Percentiles rank a stretch among this genome's conserved stretches.
These are phyloP conservation scores for Saccharomyces mikatae DNA, from an alignment of 805 yeast genomes.

Conservation along the genomic window DNA sequence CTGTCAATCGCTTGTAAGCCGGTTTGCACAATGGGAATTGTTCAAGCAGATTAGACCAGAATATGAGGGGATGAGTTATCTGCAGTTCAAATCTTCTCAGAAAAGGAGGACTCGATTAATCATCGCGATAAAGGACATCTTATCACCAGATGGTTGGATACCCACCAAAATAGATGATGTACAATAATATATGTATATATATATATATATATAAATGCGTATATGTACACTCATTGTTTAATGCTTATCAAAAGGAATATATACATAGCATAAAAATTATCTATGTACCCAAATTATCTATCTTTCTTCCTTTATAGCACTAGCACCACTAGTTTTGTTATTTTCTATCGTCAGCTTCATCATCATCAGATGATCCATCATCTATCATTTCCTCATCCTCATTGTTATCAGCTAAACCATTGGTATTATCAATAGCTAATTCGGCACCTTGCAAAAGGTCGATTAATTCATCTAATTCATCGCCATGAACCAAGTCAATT, in stretches of 20 bases:
- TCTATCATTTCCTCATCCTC: slow-evolving; percentile 33
- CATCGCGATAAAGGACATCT: slow-evolving; percentile 15
- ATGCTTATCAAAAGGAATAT: background rate
- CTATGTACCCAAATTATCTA: background rate
- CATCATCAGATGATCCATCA: slow-evolving; percentile 27
- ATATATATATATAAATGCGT: background rate
- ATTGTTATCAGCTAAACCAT: slow-evolving; percentile 29
- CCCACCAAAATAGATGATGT: slow-evolving; percentile 37
- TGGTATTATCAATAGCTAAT: slow-evolving; percentile 45
- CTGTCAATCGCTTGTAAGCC: slow-evolving; percentile 29
- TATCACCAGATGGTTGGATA: slow-evolving; percentile 41
- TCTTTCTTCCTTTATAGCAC: background rate
- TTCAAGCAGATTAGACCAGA: slow-evolving; percentile 5
- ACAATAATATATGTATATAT: background rate
- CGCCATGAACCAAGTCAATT: slow-evolving; percentile 52
- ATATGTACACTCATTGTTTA: background rate
- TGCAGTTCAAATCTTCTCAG: slow-evolving; percentile 26
- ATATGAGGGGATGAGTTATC: slow-evolving; percentile 18
- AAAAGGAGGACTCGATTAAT: slow-evolving; percentile 29
- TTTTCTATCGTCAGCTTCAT: slow-evolving; percentile 8
- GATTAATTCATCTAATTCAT: slow-evolving; percentile 47
- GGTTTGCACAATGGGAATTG: slow-evolving; percentile 22
- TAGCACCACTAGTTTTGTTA: background rate
- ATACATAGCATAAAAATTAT: background rate
- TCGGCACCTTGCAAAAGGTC: slow-evolving; percentile 76